Evolutionary conservation across 495 filamentous ascomycete species (phyloP).

Genomic region (Podospora fimiseda): DNA sequence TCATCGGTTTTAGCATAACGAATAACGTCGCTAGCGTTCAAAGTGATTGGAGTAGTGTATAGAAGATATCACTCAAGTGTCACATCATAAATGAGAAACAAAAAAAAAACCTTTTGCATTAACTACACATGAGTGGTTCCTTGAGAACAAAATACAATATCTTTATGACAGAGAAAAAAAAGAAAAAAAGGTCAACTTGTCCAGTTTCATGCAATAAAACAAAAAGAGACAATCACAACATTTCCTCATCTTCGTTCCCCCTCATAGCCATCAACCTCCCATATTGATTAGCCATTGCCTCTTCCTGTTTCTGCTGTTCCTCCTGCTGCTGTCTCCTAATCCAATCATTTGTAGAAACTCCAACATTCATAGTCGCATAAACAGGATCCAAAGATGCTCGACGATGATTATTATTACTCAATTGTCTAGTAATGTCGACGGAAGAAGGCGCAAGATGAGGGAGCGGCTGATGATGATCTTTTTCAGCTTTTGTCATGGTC

Average conservation of each 20-base stretch:
- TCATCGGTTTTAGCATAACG: too few relatives aligned
- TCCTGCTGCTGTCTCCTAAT: slow-evolving; percentile 31
- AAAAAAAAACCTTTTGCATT: too few relatives aligned
- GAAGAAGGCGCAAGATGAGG: slow-evolving; percentile 13
- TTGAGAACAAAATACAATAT: too few relatives aligned
- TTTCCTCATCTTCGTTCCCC: slow-evolving; percentile 26
- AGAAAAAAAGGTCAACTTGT: background rate
- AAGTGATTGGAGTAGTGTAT: too few relatives aligned
- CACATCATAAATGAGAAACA: too few relatives aligned
- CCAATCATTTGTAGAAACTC: slow-evolving; percentile 30
- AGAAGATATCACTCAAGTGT: too few relatives aligned
- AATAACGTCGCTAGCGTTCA: too few relatives aligned
- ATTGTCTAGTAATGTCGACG: slow-evolving; percentile 38
- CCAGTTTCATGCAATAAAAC: too few relatives aligned
- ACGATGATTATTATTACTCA: slow-evolving; percentile 30
- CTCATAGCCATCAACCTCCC: slow-evolving; percentile 42
- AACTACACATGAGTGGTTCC: too few relatives aligned
- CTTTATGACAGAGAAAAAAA: too few relatives aligned
- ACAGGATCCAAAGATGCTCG: slow-evolving; percentile 57
- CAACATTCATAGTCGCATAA: slow-evolving; percentile 37
- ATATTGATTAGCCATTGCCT: slow-evolving; percentile 57
- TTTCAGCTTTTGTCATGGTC: slow-evolving; percentile 28
- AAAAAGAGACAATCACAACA: slow-evolving; percentile 13
- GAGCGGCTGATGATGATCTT: slow-evolving; percentile 30
- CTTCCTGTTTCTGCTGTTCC: background rate